phyloP scores from a whole-genome alignment of 192 early-diverging fungal species.

The Coemansia pectinata region DNA sequence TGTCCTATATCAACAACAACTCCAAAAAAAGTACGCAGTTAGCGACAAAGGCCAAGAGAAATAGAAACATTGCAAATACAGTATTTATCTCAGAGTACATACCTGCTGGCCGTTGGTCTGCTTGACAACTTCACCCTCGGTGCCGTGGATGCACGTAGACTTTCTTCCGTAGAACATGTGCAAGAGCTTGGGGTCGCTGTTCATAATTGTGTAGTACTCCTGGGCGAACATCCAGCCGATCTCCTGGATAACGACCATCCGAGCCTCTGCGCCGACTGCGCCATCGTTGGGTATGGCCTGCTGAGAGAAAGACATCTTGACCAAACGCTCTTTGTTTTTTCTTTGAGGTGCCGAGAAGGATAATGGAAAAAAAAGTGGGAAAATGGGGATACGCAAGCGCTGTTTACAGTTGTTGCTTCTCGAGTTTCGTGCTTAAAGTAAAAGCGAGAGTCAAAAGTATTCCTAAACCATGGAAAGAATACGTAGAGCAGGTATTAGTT shows the following conservation, averaged over 20 bases:
- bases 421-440: slow-evolving; percentile 2
- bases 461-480: not conserved
- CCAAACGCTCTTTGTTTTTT: not conserved
- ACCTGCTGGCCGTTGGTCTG: slow-evolving; percentile 69
- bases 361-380: slow-evolving; percentile 1
- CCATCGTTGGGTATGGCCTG: slow-evolving; percentile 45
- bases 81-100: slow-evolving; percentile 8
- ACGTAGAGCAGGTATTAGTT: not conserved
- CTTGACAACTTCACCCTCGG: slow-evolving; percentile 71
- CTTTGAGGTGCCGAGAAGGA: not conserved
- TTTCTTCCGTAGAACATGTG: slow-evolving; percentile 89
- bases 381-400: slow-evolving; percentile 10
- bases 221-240: slow-evolving; percentile 94
- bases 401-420: slow-evolving; percentile 5
- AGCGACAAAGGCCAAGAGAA: slow-evolving; percentile 29
- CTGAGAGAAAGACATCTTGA: slow-evolving; percentile 34
- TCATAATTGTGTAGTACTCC: slow-evolving; percentile 92
- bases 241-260: slow-evolving; percentile 58
- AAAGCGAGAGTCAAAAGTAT: slow-evolving; percentile 4
- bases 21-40: slow-evolving; percentile 18
- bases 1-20: slow-evolving; percentile 63
- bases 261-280: slow-evolving; percentile 25
- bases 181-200: slow-evolving; percentile 75
- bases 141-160: slow-evolving; percentile 79
- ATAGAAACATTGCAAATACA: not conserved